phyloP scores from a whole-genome alignment of 1,139 yeast species.

The Yamadazyma trypodendri region DNA sequence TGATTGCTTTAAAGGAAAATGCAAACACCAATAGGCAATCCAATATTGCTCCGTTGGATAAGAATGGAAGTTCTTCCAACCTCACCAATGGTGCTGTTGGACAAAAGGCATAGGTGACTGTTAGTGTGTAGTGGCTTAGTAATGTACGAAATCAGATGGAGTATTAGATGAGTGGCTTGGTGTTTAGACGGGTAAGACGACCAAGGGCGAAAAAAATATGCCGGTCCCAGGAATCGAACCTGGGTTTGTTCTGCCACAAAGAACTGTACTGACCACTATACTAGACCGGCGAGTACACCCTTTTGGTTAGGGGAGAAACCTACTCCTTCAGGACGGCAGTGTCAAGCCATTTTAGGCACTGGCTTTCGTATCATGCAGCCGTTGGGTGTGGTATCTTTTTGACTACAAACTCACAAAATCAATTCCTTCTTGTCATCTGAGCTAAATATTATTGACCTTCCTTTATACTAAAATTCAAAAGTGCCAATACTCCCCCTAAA shows the following conservation, averaged over 20 bases:
- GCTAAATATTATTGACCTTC: too few relatives aligned
- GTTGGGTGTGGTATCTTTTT: too few relatives aligned
- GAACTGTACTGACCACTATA: conserved; percentile 21
- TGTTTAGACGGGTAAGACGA: too few relatives aligned
- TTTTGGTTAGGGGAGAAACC: too few relatives aligned
- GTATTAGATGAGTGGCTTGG: too few relatives aligned
- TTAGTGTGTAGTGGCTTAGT: background rate
- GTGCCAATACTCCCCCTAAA: too few relatives aligned
- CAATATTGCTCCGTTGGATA: conserved; percentile 11
- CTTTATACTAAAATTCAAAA: too few relatives aligned
- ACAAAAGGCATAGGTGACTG: conserved; percentile 9
- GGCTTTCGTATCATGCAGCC: too few relatives aligned
- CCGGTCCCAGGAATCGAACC: conserved; percentile 23
- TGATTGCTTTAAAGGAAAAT: conserved; percentile 90
- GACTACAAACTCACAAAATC: too few relatives aligned
- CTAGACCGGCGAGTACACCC: conserved; percentile 18
- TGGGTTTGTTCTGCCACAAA: conserved; percentile 21
- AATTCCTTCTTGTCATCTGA: too few relatives aligned
- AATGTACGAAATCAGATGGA: background rate
- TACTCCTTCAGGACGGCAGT: background rate
- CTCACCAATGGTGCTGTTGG: conserved; percentile 5
- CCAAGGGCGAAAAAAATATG: conserved; percentile 15
- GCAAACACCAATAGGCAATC: conserved; percentile 50
- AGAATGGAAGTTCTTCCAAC: conserved; percentile 2
- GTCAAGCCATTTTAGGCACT: too few relatives aligned